Evolutionary conservation across 805 yeast species (phyloP).

Genomic region (Yamadazyma paraphyllophila): DNA sequence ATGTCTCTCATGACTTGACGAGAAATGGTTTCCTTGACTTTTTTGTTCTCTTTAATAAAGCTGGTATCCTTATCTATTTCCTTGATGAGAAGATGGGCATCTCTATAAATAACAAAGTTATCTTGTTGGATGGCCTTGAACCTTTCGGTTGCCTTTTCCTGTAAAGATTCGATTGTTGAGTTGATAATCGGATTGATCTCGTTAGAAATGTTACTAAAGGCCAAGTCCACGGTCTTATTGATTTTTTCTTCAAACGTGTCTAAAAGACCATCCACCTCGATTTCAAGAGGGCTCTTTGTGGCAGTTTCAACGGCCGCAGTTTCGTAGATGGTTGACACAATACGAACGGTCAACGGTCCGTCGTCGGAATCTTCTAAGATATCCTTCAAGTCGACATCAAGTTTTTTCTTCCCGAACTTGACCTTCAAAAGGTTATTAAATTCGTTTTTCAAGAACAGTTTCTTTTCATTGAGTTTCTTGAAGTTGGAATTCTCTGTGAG

Average conservation of each 20-base stretch:
- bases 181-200: constrained; percentile 32
- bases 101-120: constrained; percentile 30
- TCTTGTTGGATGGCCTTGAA: constrained; percentile 28
- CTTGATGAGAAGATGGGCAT: constrained; percentile 26
- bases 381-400: constrained; percentile 18
- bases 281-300: constrained; percentile 10
- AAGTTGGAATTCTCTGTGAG: constrained; percentile 13
- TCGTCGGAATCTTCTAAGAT: constrained; percentile 19
- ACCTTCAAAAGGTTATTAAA: constrained; percentile 22
- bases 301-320: constrained; percentile 7
- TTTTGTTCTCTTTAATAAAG: constrained; percentile 20
- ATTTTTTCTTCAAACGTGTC: constrained; percentile 32
- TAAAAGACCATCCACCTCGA: constrained; percentile 30
- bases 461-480: constrained; percentile 21
- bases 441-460: constrained; percentile 24
- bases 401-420: constrained; percentile 11
- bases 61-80: constrained; percentile 35
- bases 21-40: constrained; percentile 19
- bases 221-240: constrained; percentile 32
- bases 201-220: constrained; percentile 26
- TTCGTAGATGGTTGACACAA: constrained; percentile 27
- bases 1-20: constrained; percentile 38
- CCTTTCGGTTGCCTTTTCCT: constrained; percentile 22
- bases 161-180: constrained; percentile 22
- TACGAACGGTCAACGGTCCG: constrained; percentile 19